Evolutionary conservation across 139 green algal species (phyloP), one percentile per base, ranked within the genome.

Genomic region (Volvox africanus): DNA sequence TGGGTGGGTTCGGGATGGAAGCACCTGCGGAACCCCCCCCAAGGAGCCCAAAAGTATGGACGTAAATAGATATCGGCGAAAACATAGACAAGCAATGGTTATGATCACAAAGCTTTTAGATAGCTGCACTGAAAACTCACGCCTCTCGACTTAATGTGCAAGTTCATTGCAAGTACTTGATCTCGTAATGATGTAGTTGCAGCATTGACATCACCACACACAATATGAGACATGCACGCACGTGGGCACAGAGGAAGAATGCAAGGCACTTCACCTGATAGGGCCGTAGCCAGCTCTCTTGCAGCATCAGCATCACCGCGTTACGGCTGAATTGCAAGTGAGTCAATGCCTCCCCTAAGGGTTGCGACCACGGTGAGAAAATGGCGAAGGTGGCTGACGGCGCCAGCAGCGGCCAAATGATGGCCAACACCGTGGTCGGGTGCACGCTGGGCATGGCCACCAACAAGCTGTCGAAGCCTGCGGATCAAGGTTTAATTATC

Each of bases 1-100:
- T 1, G 97, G 97, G 89, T 99, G 97, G 1, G 96, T 99, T 32
- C 97, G 92, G 9, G 88, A 71, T 11, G 97, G 97, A 86, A 99
- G 92, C 61, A 99, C 97, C 93, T 97, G 95, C 35, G 61, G 9
- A 6, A n/a, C n/a, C n/a, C n/a, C n/a, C n/a, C n/a, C n/a, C n/a
- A n/a, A n/a, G n/a, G n/a, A n/a, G n/a, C n/a, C n/a, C n/a, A n/a
- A n/a, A n/a, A n/a, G n/a, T n/a, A n/a, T n/a, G n/a, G n/a, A n/a
- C n/a, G n/a, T n/a, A n/a, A n/a, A n/a, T n/a, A n/a, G n/a, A n/a
- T n/a, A n/a, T n/a, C n/a, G n/a, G n/a, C n/a, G n/a, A n/a, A n/a
- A n/a, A n/a, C n/a, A n/a, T n/a, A n/a, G n/a, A n/a, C n/a, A n/a
- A n/a, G n/a, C n/a, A n/a, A n/a, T n/a, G n/a, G n/a, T n/a, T n/a